Evolutionary conservation across 1,139 yeast species (phyloP), one percentile per base, ranked within the genome.

Genomic region (Kurtzmaniella quercitrusa): DNA sequence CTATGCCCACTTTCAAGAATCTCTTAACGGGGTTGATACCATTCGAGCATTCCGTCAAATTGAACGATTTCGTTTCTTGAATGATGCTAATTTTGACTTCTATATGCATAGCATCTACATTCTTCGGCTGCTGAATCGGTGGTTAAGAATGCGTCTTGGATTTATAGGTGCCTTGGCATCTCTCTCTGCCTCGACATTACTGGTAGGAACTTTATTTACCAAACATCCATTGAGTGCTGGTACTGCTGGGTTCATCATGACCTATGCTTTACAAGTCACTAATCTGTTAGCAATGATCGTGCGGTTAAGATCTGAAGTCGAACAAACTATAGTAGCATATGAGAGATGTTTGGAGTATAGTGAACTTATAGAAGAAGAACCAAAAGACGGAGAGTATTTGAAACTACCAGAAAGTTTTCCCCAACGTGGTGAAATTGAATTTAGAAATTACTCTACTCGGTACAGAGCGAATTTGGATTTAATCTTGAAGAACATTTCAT

Each of bases 281-380:
- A 66, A 71, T 23, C 70, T 81, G 21, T 69, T 86, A 51, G 75
- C 74, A 52, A 72, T 77, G 65, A 77, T 85, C 48, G 87, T 86
- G 10, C 70, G 85, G 50, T 70, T 77, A 62, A 70, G 85, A 7
- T 93, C 87, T 16, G 86, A 82, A 52, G 80, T 85, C 38, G 95
- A 87, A 59, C 80, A 86, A 7, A 82, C 79, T 54, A 77, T 85
- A 45, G 91, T 86, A 14, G 82, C 89, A 3, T 87, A 84, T 17
- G 95, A 87, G 58, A 74, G 95, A 50, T 76, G 87, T 33, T 62
- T 83, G 43, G 95, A 87, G 54, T 87, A 85, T 57, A 75, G 83
- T 50, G 74, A 75, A n/a, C 58, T 85, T 47, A 67, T 73, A 14
- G 72, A 80, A 2, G 95, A 86, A 58, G 50, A 50, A 14, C 47